Evolutionary conservation across 2,329 filamentous ascomycete species (phyloP), one percentile per base, ranked within the genome.

Genomic region (Colletotrichum graminicola): DNA sequence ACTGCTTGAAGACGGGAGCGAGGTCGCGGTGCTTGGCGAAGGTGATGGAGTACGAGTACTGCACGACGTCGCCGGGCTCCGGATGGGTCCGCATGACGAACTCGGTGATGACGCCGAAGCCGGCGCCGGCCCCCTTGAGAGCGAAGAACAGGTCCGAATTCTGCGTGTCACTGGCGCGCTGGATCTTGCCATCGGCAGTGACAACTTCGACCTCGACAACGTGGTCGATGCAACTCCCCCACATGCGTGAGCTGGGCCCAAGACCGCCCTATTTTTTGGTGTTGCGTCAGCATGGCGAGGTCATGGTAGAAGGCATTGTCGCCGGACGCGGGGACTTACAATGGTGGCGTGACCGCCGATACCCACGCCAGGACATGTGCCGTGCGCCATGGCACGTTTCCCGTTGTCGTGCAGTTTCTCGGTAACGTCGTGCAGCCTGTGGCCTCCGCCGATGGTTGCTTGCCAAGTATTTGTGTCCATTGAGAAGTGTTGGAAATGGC

Each of bases 301-400:
- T 12, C 29, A 12, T 41, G 59, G 62, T 61, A 29, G 73, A 59
- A 60, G 45, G n/a, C 7, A 39, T n/a, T 5, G 39, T 60, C 59
- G 34, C 23, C 39, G n/a, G 54, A 5, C 18, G 21, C 21, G 21
- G 11, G 3, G 11, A 78, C 84, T 75, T 74, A 87, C 86, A 67
- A 88, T 86, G 2, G 87, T 89, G 3, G 87, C 84, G 74, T 90
- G 88, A 0, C 88, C 88, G 45, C 88, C 88, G 12, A 89, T 83
- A 7, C 88, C 88, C 14, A 90, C 88, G 7, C 84, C 84, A 0
- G 88, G 88, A 70, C 89, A 91, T 1, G 87, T 86, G 12, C 89
- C 89, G 66, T 91, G 89, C 0, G 89, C 82, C 63, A 91, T 85
- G 2, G 88, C 89, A n/a, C 89, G 83, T 36, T 83, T 82, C 7